phyloP scores from a whole-genome alignment of 2,329 filamentous ascomycete species.

The Botryotinia narcissicola region DNA sequence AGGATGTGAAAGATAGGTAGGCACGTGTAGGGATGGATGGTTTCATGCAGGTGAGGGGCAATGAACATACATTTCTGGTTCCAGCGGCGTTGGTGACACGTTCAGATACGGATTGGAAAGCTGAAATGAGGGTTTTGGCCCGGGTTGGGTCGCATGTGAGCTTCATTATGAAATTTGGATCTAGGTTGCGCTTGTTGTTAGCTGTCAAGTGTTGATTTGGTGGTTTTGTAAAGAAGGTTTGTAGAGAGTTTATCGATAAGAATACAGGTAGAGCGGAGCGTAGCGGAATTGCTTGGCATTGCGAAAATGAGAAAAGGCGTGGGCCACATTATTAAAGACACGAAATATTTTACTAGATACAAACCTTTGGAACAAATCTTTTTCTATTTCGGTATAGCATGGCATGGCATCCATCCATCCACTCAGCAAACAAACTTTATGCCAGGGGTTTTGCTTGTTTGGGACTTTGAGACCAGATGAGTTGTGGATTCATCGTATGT shows the following conservation, averaged over 20 bases:
- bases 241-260: constrained; percentile 8
- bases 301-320: neutral
- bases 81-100: constrained; percentile 54
- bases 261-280: neutral
- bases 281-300: constrained; percentile 6
- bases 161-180: constrained; percentile 50
- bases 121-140: constrained; percentile 60
- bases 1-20: neutral
- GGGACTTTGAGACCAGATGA: neutral
- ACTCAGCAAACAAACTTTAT: neutral
- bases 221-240: neutral
- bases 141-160: constrained; percentile 53
- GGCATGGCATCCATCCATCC: neutral
- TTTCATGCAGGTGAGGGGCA: neutral
- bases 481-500: constrained; percentile 2
- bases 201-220: neutral
- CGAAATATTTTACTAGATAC: neutral
- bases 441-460: neutral
- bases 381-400: neutral
- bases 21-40: neutral
- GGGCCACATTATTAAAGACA: neutral
- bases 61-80: constrained; percentile 52
- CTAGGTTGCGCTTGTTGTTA: neutral
- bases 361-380: neutral
- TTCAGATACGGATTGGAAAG: constrained; percentile 59